Base-by-base conservation (phyloP, 2,329 filamentous ascomycete genomes). In the Penicillium capsulatum region DNA sequence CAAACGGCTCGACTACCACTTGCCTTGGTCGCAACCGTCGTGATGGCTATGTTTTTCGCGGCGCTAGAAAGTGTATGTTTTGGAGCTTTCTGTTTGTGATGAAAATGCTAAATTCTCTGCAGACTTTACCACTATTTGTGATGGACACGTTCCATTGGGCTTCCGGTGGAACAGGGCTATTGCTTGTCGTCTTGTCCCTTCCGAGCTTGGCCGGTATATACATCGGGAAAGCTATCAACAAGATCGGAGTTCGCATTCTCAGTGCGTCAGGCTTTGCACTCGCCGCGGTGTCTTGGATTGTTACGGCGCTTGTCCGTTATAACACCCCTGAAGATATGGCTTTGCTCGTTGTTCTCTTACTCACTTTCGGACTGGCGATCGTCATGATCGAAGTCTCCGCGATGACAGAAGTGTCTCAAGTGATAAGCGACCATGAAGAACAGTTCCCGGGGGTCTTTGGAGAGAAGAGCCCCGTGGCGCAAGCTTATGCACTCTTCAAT, bases 381-480 rank as follows among this genome's bases (percentile, higher is more conserved):
- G 71, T 74, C 0, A 64, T 84, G 2, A 70, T 75, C 0, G 74
- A 81, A 50, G 77, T 81, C 1, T 76, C 81, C 0, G 62, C 85
- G 6, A 84, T 86, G 77, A 82, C 83, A 0, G 84, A 87, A 64
- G 80, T 87, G 26, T 72, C 74, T 1, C 72, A 74, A 35, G 53
- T 54, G 2, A 42, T 57, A 0, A 71, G 72, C 26, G 69, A 67
- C 1, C 79, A 77, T 80, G 40, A 84, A 69, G 3, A 79, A 79
- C 51, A 75, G 79, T 46, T 80, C 74, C 49, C 75, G 76, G 19
- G 86, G 83, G 64, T 92, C 83, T 57, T 84, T 77, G 38, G 80
- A 1, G 46, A 53, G n/a, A 49, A 52, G 14, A 54, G 54, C 1
- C 79, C 79, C 0, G 81, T 81, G 56, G 79, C 78, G 2, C 80